Conservation (phyloP, 1,284 basidiomycete genomes). For the Mycosarcoma mackinlayi region DNA sequence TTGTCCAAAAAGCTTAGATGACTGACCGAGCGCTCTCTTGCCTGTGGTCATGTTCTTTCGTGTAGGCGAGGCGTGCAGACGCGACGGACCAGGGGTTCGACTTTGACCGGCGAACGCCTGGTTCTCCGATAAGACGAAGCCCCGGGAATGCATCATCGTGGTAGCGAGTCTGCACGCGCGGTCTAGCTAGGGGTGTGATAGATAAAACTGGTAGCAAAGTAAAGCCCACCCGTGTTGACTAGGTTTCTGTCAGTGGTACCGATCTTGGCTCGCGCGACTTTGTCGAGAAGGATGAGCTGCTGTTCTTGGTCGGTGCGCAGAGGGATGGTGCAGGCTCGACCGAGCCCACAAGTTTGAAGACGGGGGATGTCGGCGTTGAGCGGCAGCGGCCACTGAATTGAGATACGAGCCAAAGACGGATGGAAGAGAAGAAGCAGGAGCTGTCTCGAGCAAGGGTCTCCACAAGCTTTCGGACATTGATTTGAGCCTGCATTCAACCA, state of each 20-base stretch:
- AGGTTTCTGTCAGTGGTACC: too few species aligned
- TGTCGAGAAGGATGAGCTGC: too few species aligned
- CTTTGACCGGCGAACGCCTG: slow-evolving; percentile 44
- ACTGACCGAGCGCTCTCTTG: slow-evolving; percentile 29
- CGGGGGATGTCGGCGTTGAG: too few species aligned
- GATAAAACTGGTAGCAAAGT: too few species aligned
- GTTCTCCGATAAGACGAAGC: slow-evolving; percentile 47
- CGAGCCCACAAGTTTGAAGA: too few species aligned
- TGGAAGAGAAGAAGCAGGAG: background rate
- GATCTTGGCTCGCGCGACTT: too few species aligned
- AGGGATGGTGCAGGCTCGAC: too few species aligned
- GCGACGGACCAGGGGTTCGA: slow-evolving; percentile 41
- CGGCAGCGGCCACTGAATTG: too few species aligned
- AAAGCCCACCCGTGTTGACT: too few species aligned
- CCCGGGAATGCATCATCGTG: slow-evolving; percentile 47
- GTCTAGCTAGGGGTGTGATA: background rate
- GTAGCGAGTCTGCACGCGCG: background rate
- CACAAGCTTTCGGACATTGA: slow-evolving; percentile 18
- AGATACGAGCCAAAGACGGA: too few species aligned
- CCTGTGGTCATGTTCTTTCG: slow-evolving; percentile 48
- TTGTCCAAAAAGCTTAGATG: slow-evolving; percentile 32
- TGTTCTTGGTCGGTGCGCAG: too few species aligned
- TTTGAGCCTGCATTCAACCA: slow-evolving; percentile 12
- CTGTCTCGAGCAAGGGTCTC: background rate
- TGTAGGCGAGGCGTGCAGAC: slow-evolving; percentile 32